Conservation (phyloP, 768 basidiomycete genomes). For the Termitomyces sp. region DNA sequence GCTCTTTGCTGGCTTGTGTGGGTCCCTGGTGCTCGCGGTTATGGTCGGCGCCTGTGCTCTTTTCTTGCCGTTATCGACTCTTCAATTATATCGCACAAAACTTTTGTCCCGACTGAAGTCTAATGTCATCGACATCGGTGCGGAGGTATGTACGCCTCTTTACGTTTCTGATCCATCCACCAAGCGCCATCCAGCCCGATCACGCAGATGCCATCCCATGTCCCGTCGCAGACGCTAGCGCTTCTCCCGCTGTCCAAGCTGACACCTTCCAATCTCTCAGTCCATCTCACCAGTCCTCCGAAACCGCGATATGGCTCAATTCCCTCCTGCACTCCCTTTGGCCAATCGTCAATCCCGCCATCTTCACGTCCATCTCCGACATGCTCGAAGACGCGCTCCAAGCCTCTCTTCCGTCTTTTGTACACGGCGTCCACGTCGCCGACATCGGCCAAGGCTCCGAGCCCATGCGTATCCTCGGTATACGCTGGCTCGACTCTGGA, state of each 20-base stretch:
- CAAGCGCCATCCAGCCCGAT: not conserved
- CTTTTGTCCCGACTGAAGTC: not conserved
- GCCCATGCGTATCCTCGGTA: conserved; percentile 62
- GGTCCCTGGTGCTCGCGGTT: conserved; percentile 21
- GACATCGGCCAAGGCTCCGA: conserved; percentile 68
- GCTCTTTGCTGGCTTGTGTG: conserved; percentile 15
- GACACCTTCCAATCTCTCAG: not conserved
- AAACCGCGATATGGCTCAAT: conserved; percentile 58
- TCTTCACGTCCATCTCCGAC: conserved; percentile 54
- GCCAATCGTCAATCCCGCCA: conserved; percentile 69
- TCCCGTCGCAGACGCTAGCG: not conserved
- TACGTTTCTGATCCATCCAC: not conserved
- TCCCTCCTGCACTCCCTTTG: conserved; percentile 55
- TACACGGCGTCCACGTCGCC: conserved; percentile 61
- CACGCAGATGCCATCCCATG: no score
- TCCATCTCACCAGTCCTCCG: conserved; percentile 16
- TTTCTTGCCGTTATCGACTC: not conserved
- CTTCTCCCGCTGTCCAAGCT: not conserved
- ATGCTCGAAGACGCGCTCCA: conserved; percentile 60
- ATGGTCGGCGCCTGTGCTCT: conserved; percentile 21
- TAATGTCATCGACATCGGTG: not conserved
- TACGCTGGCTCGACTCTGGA: conserved; percentile 42
- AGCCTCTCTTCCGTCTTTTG: conserved; percentile 41
- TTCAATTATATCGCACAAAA: not conserved
- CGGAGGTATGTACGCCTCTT: not conserved